Percentiles rank a stretch among this genome's conserved stretches.
These are phyloP conservation scores for Akanthomyces lecanii DNA, from an alignment of 2,329 filamentous ascomycete genomes.

Conservation along the genomic window DNA sequence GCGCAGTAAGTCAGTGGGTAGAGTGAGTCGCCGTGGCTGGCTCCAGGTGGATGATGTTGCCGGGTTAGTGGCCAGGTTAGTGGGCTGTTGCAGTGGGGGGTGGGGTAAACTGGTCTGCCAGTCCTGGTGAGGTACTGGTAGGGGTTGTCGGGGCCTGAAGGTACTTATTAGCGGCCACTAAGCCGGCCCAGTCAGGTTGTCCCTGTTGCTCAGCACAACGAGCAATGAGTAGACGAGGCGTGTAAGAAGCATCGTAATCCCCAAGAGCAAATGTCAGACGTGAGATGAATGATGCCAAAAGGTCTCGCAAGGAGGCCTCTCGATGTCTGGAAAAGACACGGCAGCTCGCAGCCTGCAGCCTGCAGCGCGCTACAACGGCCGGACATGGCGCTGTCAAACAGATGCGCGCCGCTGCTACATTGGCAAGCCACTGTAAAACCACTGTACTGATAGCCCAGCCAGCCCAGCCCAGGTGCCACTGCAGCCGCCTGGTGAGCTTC, in stretches of 20 bases:
- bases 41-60: not conserved
- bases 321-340: not conserved
- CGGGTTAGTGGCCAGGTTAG: not conserved
- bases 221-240: not conserved
- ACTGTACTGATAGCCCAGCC: not conserved
- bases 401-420: not conserved
- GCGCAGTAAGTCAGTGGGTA: not conserved
- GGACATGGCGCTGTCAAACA: not conserved
- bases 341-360: not conserved
- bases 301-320: too few relatives aligned
- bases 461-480: not conserved
- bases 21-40: not conserved
- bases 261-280: not conserved
- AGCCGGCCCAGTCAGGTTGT: slow-evolving; percentile 6
- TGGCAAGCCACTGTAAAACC: not conserved
- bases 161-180: not conserved
- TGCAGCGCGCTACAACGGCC: not conserved
- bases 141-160: not conserved
- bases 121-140: too few relatives aligned
- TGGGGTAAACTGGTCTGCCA: not conserved
- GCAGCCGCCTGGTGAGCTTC: too few relatives aligned
- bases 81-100: not conserved
- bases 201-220: slow-evolving; percentile 6
- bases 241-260: not conserved
- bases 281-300: not conserved